phyloP scores from a whole-genome alignment of 116 monocot species.

The Zostera marina region DNA sequence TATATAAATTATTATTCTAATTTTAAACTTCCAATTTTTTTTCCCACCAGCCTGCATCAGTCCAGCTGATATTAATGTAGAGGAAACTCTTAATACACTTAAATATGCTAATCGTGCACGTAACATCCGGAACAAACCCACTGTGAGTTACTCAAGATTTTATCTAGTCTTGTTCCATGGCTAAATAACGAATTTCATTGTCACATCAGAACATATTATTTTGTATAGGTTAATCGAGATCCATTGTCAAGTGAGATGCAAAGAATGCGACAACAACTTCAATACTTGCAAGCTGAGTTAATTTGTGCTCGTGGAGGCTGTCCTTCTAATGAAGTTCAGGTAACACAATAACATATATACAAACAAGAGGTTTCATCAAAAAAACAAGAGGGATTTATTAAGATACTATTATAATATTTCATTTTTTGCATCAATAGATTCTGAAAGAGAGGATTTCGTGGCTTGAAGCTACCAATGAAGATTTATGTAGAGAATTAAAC shows the following conservation, averaged over 20 bases:
- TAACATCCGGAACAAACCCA: slow-evolving; percentile 8
- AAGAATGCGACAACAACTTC: slow-evolving; percentile 87
- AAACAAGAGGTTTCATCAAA: too few species aligned
- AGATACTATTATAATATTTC: too few species aligned
- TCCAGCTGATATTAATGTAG: slow-evolving; percentile 95
- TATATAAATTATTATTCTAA: neutral
- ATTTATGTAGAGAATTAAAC: slow-evolving; percentile 70
- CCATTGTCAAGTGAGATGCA: slow-evolving; percentile 86
- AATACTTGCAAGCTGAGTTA: slow-evolving; percentile 90
- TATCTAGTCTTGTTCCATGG: neutral
- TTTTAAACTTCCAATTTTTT: neutral
- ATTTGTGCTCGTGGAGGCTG: slow-evolving; percentile 49
- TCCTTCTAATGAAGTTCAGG: slow-evolving; percentile 66
- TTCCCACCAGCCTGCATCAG: slow-evolving; percentile 82
- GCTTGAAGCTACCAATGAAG: slow-evolving; percentile 86
- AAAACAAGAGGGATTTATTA: too few species aligned
- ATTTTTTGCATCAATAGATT: slow-evolving; percentile 25
- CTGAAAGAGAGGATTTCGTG: slow-evolving; percentile 82
- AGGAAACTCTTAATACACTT: slow-evolving; percentile 93
- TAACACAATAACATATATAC: slow-evolving; percentile 6
- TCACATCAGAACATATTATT: neutral
- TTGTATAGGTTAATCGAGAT: slow-evolving; percentile 75
- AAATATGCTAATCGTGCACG: slow-evolving; percentile 99
- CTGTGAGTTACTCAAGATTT: slow-evolving; percentile 1
- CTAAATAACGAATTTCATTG: too few species aligned